Conservation (phyloP, 441 rosid species). For the Corymbia citriodora region DNA sequence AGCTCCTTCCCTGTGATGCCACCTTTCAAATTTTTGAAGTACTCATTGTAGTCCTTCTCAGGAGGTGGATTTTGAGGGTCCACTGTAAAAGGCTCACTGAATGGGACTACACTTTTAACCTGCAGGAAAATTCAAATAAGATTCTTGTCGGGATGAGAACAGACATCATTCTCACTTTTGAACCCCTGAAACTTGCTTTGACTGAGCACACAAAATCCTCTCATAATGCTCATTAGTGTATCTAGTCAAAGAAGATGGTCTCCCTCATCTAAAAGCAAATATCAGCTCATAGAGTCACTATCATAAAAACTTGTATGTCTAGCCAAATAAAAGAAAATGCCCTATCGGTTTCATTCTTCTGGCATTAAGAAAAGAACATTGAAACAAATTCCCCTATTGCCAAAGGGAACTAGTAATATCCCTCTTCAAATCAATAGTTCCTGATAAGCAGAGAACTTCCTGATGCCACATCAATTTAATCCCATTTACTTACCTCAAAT, state of each 20-base stretch:
- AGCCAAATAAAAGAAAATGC: background rate
- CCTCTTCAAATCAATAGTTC: background rate
- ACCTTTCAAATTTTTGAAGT: conserved; percentile 62
- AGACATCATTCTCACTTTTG: background rate
- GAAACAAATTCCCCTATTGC: background rate
- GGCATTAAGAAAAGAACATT: background rate
- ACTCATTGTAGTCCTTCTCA: conserved; percentile 73
- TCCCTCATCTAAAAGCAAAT: background rate
- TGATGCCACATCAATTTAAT: background rate
- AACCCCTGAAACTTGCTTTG: background rate
- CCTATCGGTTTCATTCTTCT: background rate
- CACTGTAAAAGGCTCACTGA: conserved; percentile 74
- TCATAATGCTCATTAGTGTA: background rate
- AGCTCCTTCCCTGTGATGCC: conserved; percentile 79
- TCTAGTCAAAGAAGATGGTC: background rate
- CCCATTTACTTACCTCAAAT: conserved; percentile 56
- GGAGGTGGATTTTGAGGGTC: conserved; percentile 86
- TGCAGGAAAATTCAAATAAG: conserved; percentile 19
- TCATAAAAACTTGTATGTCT: background rate
- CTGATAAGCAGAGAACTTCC: background rate
- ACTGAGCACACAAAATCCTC: background rate
- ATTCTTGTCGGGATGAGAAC: background rate
- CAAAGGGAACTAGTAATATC: background rate
- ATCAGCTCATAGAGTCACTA: background rate
- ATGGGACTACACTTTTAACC: conserved; percentile 86